Evolutionary conservation across 2,329 filamentous ascomycete species (phyloP).

Genomic region (Diaporthe caulivora): DNA sequence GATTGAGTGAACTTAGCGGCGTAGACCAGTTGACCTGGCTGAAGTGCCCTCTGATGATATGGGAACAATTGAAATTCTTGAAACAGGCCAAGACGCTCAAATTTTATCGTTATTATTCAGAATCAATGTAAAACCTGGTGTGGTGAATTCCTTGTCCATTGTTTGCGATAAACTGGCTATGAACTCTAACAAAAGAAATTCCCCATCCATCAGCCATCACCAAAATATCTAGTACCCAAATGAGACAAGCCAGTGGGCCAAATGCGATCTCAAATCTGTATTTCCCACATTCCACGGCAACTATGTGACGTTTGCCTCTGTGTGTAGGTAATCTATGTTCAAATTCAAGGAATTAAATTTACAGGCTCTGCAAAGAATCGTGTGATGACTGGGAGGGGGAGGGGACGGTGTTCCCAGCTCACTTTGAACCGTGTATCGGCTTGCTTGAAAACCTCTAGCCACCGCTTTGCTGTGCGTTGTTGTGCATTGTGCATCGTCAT

Average conservation of each 20-base stretch:
- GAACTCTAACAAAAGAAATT: background rate
- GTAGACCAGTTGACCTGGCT: background rate
- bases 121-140: background rate
- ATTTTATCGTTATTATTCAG: background rate
- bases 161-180: too few species aligned
- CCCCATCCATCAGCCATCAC: background rate
- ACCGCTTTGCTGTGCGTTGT: conserved; percentile 12
- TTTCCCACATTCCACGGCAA: conserved; percentile 21
- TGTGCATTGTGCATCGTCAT: conserved; percentile 21
- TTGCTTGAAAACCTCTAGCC: background rate
- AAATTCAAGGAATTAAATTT: background rate
- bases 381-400: background rate
- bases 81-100: too few species aligned
- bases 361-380: background rate
- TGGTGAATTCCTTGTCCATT: background rate
- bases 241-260: background rate
- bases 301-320: background rate
- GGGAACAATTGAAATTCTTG: too few species aligned
- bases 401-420: background rate
- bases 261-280: background rate
- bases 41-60: background rate
- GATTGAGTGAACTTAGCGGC: background rate
- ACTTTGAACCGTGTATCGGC: conserved; percentile 6
- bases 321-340: background rate
- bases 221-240: background rate